phyloP scores from a whole-genome alignment of 139 green algal species.

The Auxenochlorella protothecoides region DNA sequence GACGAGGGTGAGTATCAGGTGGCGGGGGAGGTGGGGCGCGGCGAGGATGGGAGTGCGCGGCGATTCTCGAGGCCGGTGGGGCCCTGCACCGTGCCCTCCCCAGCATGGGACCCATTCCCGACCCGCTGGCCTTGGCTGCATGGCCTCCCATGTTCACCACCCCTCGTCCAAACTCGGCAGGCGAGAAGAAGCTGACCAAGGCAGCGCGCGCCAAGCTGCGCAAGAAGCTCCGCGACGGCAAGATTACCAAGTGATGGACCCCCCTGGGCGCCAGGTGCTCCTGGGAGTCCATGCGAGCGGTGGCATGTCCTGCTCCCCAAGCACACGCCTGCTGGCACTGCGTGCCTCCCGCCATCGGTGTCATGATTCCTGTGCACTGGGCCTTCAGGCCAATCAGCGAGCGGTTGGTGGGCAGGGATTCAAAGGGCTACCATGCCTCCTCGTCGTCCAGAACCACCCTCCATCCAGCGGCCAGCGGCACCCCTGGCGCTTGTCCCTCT shows the following conservation, averaged over 20 bases:
- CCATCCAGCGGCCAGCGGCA: no score
- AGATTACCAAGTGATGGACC: background rate
- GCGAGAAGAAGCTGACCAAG: slow-evolving; percentile 22
- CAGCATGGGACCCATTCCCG: background rate
- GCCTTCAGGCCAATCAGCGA: no score
- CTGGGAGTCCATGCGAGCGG: no score
- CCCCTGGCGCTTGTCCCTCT: no score
- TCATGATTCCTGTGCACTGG: no score
- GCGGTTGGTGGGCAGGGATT: background rate
- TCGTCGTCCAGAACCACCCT: no score
- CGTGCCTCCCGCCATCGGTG: background rate
- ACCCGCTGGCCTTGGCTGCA: background rate
- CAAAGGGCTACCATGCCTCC: background rate
- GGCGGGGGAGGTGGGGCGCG: no score
- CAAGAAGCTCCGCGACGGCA: slow-evolving; percentile 35
- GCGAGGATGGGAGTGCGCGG: no score
- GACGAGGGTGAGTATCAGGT: no score
- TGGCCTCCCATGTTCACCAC: slow-evolving; percentile 2
- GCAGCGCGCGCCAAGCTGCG: slow-evolving; percentile 21
- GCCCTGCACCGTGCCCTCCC: background rate
- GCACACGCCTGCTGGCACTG: background rate
- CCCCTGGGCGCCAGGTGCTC: no score
- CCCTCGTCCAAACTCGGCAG: background rate
- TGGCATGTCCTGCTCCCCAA: background rate
- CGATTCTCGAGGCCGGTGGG: no score